Percentiles rank a stretch among this genome's conserved stretches.
Evolutionary conservation across 2,329 filamentous ascomycete genomes (phyloP).

Genomic region (Aaosphaeria pasadenensis): DNA sequence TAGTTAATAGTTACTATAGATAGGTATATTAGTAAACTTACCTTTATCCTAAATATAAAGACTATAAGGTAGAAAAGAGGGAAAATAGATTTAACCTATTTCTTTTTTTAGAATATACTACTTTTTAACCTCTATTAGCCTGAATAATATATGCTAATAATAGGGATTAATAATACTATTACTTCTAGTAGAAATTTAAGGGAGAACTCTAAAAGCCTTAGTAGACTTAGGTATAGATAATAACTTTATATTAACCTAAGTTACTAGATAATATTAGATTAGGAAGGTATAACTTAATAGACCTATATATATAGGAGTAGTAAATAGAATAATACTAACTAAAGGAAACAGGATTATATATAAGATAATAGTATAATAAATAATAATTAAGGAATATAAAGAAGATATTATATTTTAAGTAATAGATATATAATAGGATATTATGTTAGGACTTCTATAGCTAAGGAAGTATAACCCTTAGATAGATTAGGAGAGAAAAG

Average conservation of each 20-base stretch:
- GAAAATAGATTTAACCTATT: slow-evolving; percentile 18
- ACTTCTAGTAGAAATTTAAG: not conserved
- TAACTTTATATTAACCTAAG: not conserved
- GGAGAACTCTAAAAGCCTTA: not conserved
- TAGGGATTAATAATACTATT: not conserved
- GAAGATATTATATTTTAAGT: not conserved
- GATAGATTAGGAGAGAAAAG: not conserved
- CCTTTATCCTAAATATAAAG: not conserved
- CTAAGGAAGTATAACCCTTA: not conserved
- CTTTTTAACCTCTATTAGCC: not conserved
- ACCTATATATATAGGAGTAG: not conserved
- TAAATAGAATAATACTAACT: not conserved
- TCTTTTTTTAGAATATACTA: not conserved
- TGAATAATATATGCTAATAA: not conserved
- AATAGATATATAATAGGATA: not conserved
- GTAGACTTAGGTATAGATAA: not conserved
- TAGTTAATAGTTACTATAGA: not conserved
- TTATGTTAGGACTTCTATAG: not conserved
- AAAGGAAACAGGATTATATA: not conserved
- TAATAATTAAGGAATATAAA: not conserved
- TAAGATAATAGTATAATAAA: not conserved
- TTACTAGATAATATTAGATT: not conserved
- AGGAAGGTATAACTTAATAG: not conserved
- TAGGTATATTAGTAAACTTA: not conserved
- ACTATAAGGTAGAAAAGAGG: not conserved